Conservation (phyloP, 2,329 filamentous ascomycete genomes). For the Macrophomina tecta region DNA sequence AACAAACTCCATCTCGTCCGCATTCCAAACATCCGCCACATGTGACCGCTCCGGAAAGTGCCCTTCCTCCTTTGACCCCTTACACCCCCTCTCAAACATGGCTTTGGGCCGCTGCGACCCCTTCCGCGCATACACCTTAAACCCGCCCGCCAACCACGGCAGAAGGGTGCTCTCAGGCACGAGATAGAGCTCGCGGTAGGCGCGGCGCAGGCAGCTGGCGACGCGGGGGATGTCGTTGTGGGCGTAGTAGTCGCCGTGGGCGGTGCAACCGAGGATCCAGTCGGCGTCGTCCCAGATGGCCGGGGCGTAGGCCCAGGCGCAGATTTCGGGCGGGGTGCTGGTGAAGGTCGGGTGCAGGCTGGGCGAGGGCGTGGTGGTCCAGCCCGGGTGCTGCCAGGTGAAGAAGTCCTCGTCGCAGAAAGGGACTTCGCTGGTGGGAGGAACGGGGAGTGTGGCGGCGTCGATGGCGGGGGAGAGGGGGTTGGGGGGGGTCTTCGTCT, state of each 20-base stretch:
- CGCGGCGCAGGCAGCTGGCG: constrained; percentile 7
- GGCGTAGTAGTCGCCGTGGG: constrained; percentile 3
- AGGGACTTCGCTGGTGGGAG: too few species aligned
- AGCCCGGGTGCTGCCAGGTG: constrained; percentile 12
- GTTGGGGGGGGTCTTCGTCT: neutral
- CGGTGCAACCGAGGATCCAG: neutral
- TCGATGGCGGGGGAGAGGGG: neutral
- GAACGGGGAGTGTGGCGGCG: neutral
- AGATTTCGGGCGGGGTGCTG: constrained; percentile 2
- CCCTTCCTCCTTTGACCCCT: neutral
- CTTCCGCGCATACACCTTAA: neutral
- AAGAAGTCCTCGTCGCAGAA: neutral
- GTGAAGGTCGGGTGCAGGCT: neutral
- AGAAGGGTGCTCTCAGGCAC: neutral
- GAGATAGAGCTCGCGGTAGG: neutral
- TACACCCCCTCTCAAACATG: neutral
- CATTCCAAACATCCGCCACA: neutral
- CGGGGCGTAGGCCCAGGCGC: neutral
- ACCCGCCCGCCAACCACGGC: neutral
- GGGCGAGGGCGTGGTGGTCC: neutral
- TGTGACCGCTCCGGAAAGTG: neutral
- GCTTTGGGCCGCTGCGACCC: neutral
- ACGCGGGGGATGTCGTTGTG: constrained; percentile 22
- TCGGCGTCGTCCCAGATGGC: neutral
- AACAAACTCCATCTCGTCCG: neutral